Conservation (phyloP, 2,329 filamentous ascomycete genomes). For the Xylariaceae sp. region DNA sequence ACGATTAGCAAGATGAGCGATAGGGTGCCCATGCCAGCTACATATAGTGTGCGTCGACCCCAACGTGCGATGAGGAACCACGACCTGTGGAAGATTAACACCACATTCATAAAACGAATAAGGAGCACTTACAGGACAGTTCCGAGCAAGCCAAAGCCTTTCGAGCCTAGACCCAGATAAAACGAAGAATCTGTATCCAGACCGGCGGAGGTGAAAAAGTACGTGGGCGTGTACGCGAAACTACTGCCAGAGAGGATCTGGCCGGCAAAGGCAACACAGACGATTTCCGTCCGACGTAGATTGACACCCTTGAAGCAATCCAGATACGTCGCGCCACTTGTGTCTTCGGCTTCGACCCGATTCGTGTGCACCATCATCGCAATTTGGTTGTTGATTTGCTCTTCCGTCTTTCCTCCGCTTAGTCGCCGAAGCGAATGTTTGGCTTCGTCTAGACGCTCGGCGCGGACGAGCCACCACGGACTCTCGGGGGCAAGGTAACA, state of each 20-base stretch:
- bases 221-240: constrained; percentile 38
- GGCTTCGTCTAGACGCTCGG: constrained; percentile 35
- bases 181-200: constrained; percentile 31
- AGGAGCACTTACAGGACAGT: constrained; percentile 34
- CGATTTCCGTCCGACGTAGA: constrained; percentile 41
- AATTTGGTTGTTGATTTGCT: constrained; percentile 36
- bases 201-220: constrained; percentile 36
- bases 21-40: constrained; percentile 37
- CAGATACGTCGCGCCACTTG: constrained; percentile 38
- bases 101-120: not conserved
- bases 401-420: constrained; percentile 27
- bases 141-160: constrained; percentile 35
- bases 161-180: constrained; percentile 33
- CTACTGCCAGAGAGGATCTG: constrained; percentile 34
- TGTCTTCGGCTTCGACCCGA: constrained; percentile 38
- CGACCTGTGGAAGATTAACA: constrained; percentile 31
- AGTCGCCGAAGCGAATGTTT: constrained; percentile 34
- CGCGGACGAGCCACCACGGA: constrained; percentile 43
- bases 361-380: constrained; percentile 44
- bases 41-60: constrained; percentile 39
- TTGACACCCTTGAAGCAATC: constrained; percentile 46
- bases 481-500: constrained; percentile 42
- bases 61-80: constrained; percentile 37
- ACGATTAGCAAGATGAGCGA: constrained; percentile 35
- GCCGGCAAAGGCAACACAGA: constrained; percentile 35